Conservation (phyloP, 202 grass and related monocot species). For the Setaria italica region DNA sequence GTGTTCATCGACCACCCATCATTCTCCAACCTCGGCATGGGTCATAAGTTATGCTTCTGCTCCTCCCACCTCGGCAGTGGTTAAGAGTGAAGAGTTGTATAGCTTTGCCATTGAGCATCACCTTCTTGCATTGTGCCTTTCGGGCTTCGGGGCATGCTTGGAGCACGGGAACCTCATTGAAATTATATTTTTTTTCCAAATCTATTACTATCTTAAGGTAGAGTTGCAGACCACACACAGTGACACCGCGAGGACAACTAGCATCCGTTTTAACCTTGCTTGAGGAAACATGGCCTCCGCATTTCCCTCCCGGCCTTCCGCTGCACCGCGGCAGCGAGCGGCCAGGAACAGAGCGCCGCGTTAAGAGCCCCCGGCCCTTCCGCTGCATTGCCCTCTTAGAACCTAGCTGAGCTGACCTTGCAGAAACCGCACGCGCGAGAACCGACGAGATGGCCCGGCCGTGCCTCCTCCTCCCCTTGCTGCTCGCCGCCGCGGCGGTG, state of each 20-base stretch:
- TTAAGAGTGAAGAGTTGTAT: no score
- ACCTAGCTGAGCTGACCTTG: slow-evolving; percentile 20
- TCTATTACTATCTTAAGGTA: no score
- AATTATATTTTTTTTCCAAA: background rate
- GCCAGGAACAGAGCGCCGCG: slow-evolving; percentile 37
- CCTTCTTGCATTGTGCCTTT: background rate
- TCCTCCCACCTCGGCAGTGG: no score
- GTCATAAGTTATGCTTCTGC: no score
- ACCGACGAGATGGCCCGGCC: slow-evolving; percentile 36
- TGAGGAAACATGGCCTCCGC: slow-evolving; percentile 3
- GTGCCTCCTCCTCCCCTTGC: slow-evolving; percentile 9
- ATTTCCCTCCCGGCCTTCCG: slow-evolving; percentile 45
- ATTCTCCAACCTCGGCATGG: background rate
- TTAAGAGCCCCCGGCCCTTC: slow-evolving; percentile 34
- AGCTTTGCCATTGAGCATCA: no score
- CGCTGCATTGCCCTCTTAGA: slow-evolving; percentile 14
- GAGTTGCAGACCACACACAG: no score
- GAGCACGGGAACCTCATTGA: no score
- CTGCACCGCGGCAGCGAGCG: slow-evolving; percentile 24
- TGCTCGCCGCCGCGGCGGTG: slow-evolving; percentile 13
- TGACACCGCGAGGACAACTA: no score
- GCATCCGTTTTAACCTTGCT: no score
- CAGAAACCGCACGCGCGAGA: background rate
- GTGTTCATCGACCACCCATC: slow-evolving; percentile 22
- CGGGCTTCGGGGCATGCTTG: background rate